Evolutionary conservation across 257 asterid species (phyloP), one percentile per base, ranked within the genome.

Genomic region (Coffea canephora): DNA sequence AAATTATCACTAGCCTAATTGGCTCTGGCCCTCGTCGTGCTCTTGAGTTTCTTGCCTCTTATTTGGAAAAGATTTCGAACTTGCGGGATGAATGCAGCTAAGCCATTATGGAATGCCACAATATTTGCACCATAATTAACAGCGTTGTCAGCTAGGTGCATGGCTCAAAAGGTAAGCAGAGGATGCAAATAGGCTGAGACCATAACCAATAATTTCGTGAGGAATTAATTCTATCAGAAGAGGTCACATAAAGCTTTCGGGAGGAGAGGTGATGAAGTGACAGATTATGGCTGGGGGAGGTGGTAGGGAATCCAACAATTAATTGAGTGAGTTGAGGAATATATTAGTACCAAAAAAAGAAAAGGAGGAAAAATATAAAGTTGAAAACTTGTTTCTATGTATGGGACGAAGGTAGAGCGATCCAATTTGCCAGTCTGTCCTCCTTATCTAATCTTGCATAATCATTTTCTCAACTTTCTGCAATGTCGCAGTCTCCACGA

Each of bases 381-480:
- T 49, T 73, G 18, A 15, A 45, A 70, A 16, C 52, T 36, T 64
- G 10, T 50, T 50, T 43, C 49, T 59, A 36, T 50, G 81, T 74
- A 77, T 69, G 76, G 85, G 82, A 84, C 82, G 21, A 70, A 76
- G 69, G 48, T 43, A 75, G 73, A 43, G 70, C 73, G 74, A 74
- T 78, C 69, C 79, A 79, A 75, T 19, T 79, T 79, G 85, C 86
- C 85, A 84, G 81, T 66, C 80, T 74, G 82, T 79, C 78, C 49
- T 69, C 54, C 83, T 84, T 77, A 80, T 83, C 82, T 78, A 62
- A 71, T 79, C 64, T 78, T 80, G 43, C 82, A 80, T 75, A 70
- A 77, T 78, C 78, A 79, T 76, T 76, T 80, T 77, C 70, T 39
- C 54, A 50, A 71, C 78, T 79, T 78, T 77, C 77, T 77, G 79